Base-by-base conservation (phyloP, 768 basidiomycete genomes). In the Serendipita vermifera region DNA sequence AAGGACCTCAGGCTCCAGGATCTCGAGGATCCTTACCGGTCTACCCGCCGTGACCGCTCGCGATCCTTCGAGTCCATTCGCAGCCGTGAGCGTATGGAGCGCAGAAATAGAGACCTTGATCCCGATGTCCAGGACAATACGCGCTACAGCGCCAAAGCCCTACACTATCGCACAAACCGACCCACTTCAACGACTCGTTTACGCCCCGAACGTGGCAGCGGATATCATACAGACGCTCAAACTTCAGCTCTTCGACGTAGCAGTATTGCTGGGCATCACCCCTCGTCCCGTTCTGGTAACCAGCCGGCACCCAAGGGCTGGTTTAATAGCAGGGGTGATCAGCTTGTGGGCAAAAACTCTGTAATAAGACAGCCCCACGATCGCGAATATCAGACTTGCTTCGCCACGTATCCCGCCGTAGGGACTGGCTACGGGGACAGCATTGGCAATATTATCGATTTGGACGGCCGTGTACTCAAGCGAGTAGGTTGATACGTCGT, bases 401-500 rank as follows among this genome's bases (percentile, higher is more conserved):
- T 51, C 22, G 31, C 24, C 15, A 15, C 15, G 7, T 51, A 51
- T n/a, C 46, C 46, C 11, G 20, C 20, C 22, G 46, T 51, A 15
- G 46, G 46, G 5, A 20, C 24, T 15, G 46, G 46, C 22, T 51
- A 5, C 32, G 46, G 46, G 5, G 46, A 51, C 29, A 26, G 22
- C 22, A 20, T 26, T 31, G 46, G 46, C 22, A 51, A 51, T n/a
- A 51, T 51, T n/a, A 51, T 51, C n/a, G 46, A 51, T 2, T 15
- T 26, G 9, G 7, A 51, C 9, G 46, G 46, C 5, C 20, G 22
- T 22, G 22, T 51, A 20, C 9, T 51, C 46, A 51, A 51, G 31
- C 46, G 46, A 5, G 29, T 51, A 7, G 46, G 46, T n/a, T 51
- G n/a, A 51, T n/a, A n/a, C n/a, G n/a, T n/a, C n/a, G n/a, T n/a